These are phyloP conservation scores for Blastocystis sp. DNA, from an alignment of 352 stramenopile genomes.

Conservation along the genomic window DNA sequence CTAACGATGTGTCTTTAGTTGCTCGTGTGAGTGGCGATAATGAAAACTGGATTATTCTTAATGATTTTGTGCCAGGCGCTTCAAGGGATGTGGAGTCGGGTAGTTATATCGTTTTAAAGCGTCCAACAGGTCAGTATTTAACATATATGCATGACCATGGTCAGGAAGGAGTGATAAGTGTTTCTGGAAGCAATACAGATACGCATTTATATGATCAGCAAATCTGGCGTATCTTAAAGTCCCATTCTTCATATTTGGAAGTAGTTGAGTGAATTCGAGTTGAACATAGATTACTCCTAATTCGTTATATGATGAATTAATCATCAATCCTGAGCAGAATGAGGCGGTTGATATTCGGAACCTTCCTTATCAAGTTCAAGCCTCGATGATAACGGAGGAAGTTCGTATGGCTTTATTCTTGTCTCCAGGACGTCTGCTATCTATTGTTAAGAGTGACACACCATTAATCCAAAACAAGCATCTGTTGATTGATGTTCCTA, in stretches of 20 bases:
- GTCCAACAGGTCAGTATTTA: background rate
- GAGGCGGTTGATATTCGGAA: background rate
- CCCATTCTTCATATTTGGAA: background rate
- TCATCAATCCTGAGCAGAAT: background rate
- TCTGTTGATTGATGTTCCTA: background rate
- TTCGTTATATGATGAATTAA: background rate
- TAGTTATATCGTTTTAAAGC: background rate
- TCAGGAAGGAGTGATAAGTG: background rate
- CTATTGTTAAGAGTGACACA: background rate
- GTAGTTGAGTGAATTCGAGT: background rate
- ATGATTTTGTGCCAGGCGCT: background rate
- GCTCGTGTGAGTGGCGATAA: background rate
- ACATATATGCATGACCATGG: background rate
- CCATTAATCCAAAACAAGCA: background rate
- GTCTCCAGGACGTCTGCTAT: background rate
- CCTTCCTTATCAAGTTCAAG: background rate
- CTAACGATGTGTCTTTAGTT: background rate
- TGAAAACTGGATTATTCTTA: conserved; percentile 34
- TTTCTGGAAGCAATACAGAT: background rate
- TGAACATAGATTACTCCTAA: background rate
- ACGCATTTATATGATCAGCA: background rate
- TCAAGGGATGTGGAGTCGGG: background rate
- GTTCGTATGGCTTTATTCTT: background rate
- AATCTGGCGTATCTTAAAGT: conserved; percentile 41
- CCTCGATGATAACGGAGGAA: background rate